Evolutionary conservation across 2,329 filamentous ascomycete genomes (phyloP).

Genomic region (Alternaria rosae): DNA sequence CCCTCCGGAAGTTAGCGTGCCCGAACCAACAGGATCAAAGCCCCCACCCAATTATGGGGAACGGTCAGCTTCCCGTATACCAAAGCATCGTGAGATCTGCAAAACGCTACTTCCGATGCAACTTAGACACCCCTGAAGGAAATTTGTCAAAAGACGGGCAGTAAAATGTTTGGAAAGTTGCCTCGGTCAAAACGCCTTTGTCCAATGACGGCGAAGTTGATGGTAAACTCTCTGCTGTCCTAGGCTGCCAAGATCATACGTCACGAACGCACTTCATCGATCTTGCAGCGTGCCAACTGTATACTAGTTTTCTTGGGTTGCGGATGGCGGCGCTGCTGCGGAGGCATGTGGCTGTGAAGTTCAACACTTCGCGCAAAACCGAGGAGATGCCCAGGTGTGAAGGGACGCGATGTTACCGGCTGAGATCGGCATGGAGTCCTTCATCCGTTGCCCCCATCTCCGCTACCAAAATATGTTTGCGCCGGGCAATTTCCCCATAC

Average conservation of each 20-base stretch:
- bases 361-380: background rate
- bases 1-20: background rate
- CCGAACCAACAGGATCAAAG: background rate
- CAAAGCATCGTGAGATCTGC: background rate
- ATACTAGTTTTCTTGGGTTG: background rate
- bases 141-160: background rate
- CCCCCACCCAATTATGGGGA: background rate
- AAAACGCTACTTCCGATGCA: background rate
- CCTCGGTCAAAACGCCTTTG: background rate
- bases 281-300: background rate
- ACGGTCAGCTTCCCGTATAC: background rate
- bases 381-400: background rate
- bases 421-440: background rate
- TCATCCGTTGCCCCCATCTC: background rate
- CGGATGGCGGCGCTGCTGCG: background rate
- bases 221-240: background rate
- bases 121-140: background rate
- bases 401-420: background rate
- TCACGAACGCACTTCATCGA: background rate
- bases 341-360: background rate
- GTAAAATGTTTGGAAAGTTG: background rate
- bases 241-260: background rate
- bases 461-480: background rate
- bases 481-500: background rate
- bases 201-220: background rate